Conservation (phyloP, 495 filamentous ascomycete species). For the Xylaria sp. region DNA sequence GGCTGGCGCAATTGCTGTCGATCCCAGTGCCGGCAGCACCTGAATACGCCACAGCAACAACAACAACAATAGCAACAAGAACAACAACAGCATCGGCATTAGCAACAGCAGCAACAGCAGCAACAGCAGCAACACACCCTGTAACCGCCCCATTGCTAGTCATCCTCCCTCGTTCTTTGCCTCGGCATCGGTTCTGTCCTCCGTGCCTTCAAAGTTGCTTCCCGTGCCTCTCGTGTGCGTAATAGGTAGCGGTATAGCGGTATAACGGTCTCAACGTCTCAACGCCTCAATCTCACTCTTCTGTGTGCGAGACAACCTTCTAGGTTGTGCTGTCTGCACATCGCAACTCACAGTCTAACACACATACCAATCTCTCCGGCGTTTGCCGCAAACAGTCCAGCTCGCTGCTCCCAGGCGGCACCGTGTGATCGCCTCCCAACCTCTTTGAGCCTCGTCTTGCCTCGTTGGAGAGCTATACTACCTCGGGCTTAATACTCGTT, state of each 20-base stretch:
- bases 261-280: too few relatives aligned
- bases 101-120: too few relatives aligned
- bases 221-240: background rate
- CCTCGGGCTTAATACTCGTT: background rate
- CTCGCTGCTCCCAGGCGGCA: constrained; percentile 1
- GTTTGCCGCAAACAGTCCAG: constrained; percentile 21
- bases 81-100: too few relatives aligned
- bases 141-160: background rate
- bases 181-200: constrained; percentile 5
- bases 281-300: background rate
- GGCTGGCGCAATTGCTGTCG: background rate
- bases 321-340: constrained; percentile 25
- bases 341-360: constrained; percentile 13
- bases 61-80: too few relatives aligned
- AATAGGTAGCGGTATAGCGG: too few relatives aligned
- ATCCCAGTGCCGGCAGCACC: background rate
- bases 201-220: background rate
- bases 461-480: background rate
- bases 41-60: background rate
- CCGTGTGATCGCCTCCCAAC: constrained; percentile 14
- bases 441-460: constrained; percentile 22
- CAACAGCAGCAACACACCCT: background rate
- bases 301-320: constrained; percentile 14
- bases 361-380: constrained; percentile 22
- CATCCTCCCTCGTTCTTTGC: constrained; percentile 4